phyloP scores from a whole-genome alignment of 2,329 filamentous ascomycete genomes.

The Talaromyces albobiverticillius region DNA sequence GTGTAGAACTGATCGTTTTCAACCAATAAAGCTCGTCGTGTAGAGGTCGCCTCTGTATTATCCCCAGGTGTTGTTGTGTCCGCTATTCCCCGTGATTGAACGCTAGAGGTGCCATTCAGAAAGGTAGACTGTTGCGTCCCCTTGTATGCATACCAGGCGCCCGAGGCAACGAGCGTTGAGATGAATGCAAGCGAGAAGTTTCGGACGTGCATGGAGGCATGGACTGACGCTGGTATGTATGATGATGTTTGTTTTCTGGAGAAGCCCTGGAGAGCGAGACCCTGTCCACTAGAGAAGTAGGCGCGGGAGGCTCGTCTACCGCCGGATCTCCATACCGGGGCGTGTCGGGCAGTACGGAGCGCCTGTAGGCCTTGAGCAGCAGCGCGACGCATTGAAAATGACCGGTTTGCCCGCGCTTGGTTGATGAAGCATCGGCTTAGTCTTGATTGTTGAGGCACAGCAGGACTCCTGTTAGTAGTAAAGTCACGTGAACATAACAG shows the following conservation, averaged over 20 bases:
- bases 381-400: slow-evolving; percentile 46
- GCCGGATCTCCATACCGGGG: slow-evolving; percentile 42
- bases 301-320: slow-evolving; percentile 33
- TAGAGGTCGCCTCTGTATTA: slow-evolving; percentile 49
- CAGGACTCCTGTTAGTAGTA: not conserved
- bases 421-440: not conserved
- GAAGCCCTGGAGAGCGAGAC: slow-evolving; percentile 33
- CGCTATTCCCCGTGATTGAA: slow-evolving; percentile 25
- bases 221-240: slow-evolving; percentile 33
- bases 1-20: slow-evolving; percentile 89
- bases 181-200: slow-evolving; percentile 48
- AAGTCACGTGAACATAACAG: not conserved
- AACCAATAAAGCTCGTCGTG: slow-evolving; percentile 71
- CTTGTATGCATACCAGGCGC: slow-evolving; percentile 50
- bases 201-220: slow-evolving; percentile 49
- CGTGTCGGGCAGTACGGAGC: slow-evolving; percentile 47
- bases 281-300: slow-evolving; percentile 37
- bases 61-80: slow-evolving; percentile 29
- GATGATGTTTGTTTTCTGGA: slow-evolving; percentile 33
- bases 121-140: slow-evolving; percentile 29
- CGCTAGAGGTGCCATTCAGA: slow-evolving; percentile 21
- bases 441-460: not conserved
- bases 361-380: slow-evolving; percentile 34
- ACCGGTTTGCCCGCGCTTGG: not conserved
- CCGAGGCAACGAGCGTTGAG: slow-evolving; percentile 46